phyloP scores from a whole-genome alignment of 1,139 yeast species.

The Yamadazyma blattariae region DNA sequence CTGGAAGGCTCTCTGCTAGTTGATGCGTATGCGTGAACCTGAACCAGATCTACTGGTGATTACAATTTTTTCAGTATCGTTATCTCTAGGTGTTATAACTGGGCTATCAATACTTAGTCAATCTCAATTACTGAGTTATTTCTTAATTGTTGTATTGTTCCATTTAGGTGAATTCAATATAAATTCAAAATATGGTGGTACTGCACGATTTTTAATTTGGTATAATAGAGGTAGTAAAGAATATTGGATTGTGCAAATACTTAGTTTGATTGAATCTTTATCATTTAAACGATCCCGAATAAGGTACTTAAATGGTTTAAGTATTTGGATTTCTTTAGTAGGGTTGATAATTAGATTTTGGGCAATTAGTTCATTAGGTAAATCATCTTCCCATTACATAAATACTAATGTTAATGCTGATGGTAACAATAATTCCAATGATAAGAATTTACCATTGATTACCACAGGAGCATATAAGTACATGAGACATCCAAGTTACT shows the following conservation, averaged over 20 bases:
- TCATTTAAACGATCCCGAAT: not conserved
- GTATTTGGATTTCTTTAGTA: too few relatives aligned
- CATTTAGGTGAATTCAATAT: conserved; percentile 30
- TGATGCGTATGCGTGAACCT: too few relatives aligned
- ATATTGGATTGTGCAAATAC: conserved; percentile 28
- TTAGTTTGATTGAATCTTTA: conserved; percentile 25
- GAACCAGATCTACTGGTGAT: too few relatives aligned
- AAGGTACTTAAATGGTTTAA: too few relatives aligned
- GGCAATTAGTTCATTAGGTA: conserved; percentile 37
- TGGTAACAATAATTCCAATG: too few relatives aligned
- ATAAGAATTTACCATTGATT: conserved; percentile 21
- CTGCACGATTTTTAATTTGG: conserved; percentile 32
- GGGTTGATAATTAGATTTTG: too few relatives aligned
- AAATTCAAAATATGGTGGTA: conserved; percentile 24
- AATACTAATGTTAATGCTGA: too few relatives aligned
- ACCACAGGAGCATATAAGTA: conserved; percentile 30
- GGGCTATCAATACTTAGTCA: conserved; percentile 10
- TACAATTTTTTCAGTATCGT: conserved; percentile 7
- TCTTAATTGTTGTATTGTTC: conserved; percentile 20
- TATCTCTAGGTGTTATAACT: conserved; percentile 20
- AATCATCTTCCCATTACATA: conserved; percentile 35
- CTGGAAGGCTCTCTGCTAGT: too few relatives aligned
- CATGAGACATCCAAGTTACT: conserved; percentile 40
- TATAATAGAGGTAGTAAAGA: conserved; percentile 36
- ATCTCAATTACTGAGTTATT: conserved; percentile 3